phyloP scores from a whole-genome alignment of 1,284 basidiomycete genomes.

The Trametes sp. region DNA sequence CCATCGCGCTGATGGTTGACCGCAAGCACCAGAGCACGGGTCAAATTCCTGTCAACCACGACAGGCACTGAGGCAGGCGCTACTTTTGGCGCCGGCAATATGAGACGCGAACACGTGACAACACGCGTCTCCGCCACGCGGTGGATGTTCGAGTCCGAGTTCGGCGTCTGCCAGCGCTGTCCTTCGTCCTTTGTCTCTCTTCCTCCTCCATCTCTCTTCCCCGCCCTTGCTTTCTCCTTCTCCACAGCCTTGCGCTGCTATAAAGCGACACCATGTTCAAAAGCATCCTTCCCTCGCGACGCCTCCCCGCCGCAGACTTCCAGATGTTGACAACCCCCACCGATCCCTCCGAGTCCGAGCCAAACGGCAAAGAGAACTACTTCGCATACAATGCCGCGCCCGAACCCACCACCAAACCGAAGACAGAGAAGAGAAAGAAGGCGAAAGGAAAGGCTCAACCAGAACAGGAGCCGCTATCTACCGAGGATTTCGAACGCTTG shows the following conservation, averaged over 20 bases:
- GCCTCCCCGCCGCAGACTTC: conserved; percentile 68
- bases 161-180: conserved; percentile 24
- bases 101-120: conserved; percentile 32
- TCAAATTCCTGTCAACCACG: not conserved
- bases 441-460: conserved; percentile 47
- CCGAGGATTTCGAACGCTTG: conserved; percentile 76
- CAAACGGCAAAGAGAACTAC: conserved; percentile 72
- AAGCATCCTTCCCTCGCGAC: conserved; percentile 71
- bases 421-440: conserved; percentile 42
- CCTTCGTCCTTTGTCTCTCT: conserved; percentile 16
- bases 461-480: conserved; percentile 51
- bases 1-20: not conserved
- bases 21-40: not conserved
- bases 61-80: not conserved
- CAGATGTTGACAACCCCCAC: conserved; percentile 68
- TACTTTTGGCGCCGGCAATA: conserved; percentile 4
- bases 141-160: conserved; percentile 31
- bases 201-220: not conserved
- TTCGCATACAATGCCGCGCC: conserved; percentile 41
- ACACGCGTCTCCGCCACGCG: conserved; percentile 27
- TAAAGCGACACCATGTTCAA: conserved; percentile 66
- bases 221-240: conserved; percentile 10
- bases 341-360: conserved; percentile 44
- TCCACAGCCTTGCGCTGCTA: not conserved
- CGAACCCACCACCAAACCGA: conserved; percentile 32